Evolutionary conservation across 2,329 filamentous ascomycete species (phyloP), one percentile per base, ranked within the genome.

Genomic region (Hortaea werneckii): DNA sequence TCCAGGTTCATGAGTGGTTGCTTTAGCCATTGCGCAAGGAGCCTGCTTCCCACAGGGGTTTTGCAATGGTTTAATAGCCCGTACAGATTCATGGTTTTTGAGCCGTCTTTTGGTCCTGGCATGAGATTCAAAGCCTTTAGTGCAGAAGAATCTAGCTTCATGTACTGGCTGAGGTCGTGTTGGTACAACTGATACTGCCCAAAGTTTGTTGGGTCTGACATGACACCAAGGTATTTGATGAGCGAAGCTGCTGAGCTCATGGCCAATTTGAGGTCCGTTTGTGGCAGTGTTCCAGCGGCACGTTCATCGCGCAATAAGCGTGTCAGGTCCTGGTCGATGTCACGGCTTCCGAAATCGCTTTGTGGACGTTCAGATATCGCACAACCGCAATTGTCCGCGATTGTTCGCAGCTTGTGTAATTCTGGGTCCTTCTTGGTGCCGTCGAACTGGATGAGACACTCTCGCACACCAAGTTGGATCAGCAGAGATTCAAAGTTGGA

Each of bases 161-260:
- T 98, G 65, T 87, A 98, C 59, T 98, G 89, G 1, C 89, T 83
- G 39, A 98, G 70, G 61, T 98, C 92, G 65, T 98, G 92, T 66
- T 98, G 92, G 61, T 96, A 98, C 11, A 98, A 77, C 64, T 90
- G 87, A 61, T 94, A 98, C 62, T 98, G 90, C 3, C 94, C 92
- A 65, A 95, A 96, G 66, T 98, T 98, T 46, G 86, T 87, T 1
- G 86, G 73, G 62, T 98, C 92, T 29, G 92, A 86, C 67, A 98
- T 78, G 32, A 94, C 82, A 32, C 85, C 84, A 3, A 98, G 77
- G 57, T 98, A 98, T 64, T 90, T 94, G 71, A 98, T 95, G 56
- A 98, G 70, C 6, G 90, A 87, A 5, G 92, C 84, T 0, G 92
- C 89, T 29, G 92, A 87, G 10, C 89, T 88, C 89, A 98, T 96